Base-by-base conservation (phyloP, 2,329 filamentous ascomycete genomes). In the Thelonectria blattea region DNA sequence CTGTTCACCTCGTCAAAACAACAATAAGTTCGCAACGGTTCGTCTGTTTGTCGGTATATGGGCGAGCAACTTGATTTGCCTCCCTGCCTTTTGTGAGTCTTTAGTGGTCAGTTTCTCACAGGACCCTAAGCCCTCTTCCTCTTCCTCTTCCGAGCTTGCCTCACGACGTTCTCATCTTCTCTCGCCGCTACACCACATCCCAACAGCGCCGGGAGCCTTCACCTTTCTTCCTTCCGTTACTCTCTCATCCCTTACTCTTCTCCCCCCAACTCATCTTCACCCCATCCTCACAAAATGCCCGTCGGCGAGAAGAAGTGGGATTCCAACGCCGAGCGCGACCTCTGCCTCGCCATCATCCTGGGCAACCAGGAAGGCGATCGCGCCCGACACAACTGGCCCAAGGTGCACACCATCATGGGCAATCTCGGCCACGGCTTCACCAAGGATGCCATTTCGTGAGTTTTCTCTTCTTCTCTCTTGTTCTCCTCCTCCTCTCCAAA, bases 371-470 rank as follows among this genome's bases (percentile, higher is more conserved):
- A 72, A 0, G 61, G 62, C 15, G 66, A 71, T 17, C 69, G 67
- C 12, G 47, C 64, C 18, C 67, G 67, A 18, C 68, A 71, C 61
- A 75, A 78, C 65, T 79, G 76, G 77, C 55, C 67, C 47, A 68
- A 64, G 24, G 66, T 76, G 3, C 68, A 71, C 52, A 51, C 55
- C 8, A 61, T 74, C 37, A 78, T 79, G 76, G 58, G 50, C 2
- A 20, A 57, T 2, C 68, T 75, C 15, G 76, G 76, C 10, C 74
- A 78, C 22, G 34, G 57, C 9, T 79, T 79, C 32, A 75, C 73
- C 56, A 73, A 75, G 34, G 75, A 76, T n/a, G 77, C 77, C 34
- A 73, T 79, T 39, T 72, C 68, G 77, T 79, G 67, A 41, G 76
- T 72, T 12, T 32, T 7, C 20, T 8, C n/a, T 15, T 11, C n/a